phyloP scores from a whole-genome alignment of 148 eudicot species.

The Gaultheria prostrata region DNA sequence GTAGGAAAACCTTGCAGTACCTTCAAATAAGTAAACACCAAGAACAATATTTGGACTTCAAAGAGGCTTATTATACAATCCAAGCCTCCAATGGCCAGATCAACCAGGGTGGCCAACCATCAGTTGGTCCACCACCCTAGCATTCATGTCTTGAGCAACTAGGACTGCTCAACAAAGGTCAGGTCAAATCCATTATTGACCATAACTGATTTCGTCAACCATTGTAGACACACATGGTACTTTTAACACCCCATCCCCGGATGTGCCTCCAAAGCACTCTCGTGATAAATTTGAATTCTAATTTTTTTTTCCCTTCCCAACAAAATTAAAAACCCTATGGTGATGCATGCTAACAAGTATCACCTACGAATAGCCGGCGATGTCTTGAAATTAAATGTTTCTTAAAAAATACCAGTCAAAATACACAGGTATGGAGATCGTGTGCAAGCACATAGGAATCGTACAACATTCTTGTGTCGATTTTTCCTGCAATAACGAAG shows the following conservation, averaged over 20 bases:
- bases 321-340: not conserved
- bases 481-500: slow-evolving; percentile 46
- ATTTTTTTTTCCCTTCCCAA: not conserved
- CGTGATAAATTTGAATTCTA: not conserved
- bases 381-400: not conserved
- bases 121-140: not conserved
- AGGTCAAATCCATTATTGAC: not conserved
- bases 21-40: too few relatives aligned
- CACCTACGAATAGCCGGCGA: not conserved
- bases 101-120: not conserved
- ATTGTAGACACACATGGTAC: not conserved
- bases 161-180: not conserved
- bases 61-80: not conserved
- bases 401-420: slow-evolving; percentile 43
- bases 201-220: not conserved
- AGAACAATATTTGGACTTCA: too few relatives aligned
- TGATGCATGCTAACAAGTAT: too few relatives aligned
- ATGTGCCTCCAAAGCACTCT: not conserved
- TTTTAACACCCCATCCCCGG: not conserved
- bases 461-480: slow-evolving; percentile 66
- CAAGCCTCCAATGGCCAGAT: not conserved
- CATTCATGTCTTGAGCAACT: not conserved
- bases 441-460: slow-evolving; percentile 62
- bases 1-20: too few relatives aligned
- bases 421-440: slow-evolving; percentile 48